Conservation (phyloP, 2,329 filamentous ascomycete genomes). For the Chaetomiaceae sp. region DNA sequence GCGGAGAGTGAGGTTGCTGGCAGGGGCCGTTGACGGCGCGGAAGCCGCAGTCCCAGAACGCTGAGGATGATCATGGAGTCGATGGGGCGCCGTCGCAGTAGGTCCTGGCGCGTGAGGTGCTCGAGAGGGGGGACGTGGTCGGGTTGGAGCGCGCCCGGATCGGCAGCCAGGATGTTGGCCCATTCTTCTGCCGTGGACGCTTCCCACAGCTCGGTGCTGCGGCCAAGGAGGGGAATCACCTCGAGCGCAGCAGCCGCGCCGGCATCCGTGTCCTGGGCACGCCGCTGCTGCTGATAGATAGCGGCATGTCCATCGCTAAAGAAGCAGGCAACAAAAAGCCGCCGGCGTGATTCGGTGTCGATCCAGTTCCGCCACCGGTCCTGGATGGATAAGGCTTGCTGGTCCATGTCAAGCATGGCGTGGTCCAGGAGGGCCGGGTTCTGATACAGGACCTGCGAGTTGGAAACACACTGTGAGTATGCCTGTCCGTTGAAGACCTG, state of each 20-base stretch:
- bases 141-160: conserved; percentile 29
- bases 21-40: conserved; percentile 28
- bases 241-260: conserved; percentile 32
- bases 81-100: conserved; percentile 34
- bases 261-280: conserved; percentile 36
- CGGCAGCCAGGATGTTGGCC: conserved; percentile 33
- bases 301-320: conserved; percentile 52
- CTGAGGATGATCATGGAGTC: conserved; percentile 40
- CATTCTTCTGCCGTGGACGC: conserved; percentile 43
- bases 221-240: conserved; percentile 43
- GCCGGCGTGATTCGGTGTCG: conserved; percentile 46
- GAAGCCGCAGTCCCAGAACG: conserved; percentile 35
- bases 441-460: conserved; percentile 29
- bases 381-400: conserved; percentile 17
- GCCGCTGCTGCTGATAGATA: conserved; percentile 48
- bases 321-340: conserved; percentile 53
- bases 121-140: conserved; percentile 31
- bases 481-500: conserved; percentile 22
- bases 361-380: conserved; percentile 50
- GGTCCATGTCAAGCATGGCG: conserved; percentile 16
- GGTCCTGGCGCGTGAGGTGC: conserved; percentile 32
- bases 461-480: conserved; percentile 29
- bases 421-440: conserved; percentile 26
- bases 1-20: conserved; percentile 15
- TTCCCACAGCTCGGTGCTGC: conserved; percentile 45